Base-by-base conservation (phyloP, 108 stramenopile species). In the Cyclotella cryptica region DNA sequence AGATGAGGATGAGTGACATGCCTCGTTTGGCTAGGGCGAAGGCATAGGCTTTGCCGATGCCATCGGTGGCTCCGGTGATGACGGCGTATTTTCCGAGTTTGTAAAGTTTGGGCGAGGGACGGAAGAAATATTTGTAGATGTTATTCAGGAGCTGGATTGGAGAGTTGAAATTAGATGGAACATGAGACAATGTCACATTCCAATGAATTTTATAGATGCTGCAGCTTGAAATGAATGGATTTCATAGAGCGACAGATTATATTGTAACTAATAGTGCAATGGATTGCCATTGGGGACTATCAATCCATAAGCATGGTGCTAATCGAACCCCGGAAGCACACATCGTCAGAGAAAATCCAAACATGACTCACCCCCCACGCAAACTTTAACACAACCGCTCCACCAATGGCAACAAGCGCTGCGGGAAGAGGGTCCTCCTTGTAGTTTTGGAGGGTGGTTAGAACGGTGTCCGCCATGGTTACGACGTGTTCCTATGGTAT, bases 41-140 rank as follows among this genome's bases (percentile, higher is more conserved):
- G 0, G 97, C 95, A 73, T 97, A 94, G 15, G 98, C 99, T 80
- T 97, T 97, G 47, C 99, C 99, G 67, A 99, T 99, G 35, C 99
- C 99, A 77, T 99, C 98, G 45, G 98, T 99, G 13, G 98, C 99
- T 24, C 99, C 99, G 19, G 99, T 99, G 42, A 99, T 88, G 10
- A 99, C 97, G 13, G 97, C 98, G 93, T 98, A 99, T 79, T 96
- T 88, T 35, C 99, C 99, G 53, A 95, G 88, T 77, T 93, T 97
- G 58, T 84, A 93, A 58, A 98, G 80, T 74, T 98, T 89, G 49
- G 89, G 91, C 22, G 86, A 90, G 17, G 96, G 96, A 29, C 98
- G 96, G 43, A 99, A 75, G 78, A 97, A 97, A 58, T 86, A 86
- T 75, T 87, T 91, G 95, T 95, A 98, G 42, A 91, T n/a, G 29